phyloP scores from a whole-genome alignment of 2,329 filamentous ascomycete genomes.

The Colletotrichum sublineola region DNA sequence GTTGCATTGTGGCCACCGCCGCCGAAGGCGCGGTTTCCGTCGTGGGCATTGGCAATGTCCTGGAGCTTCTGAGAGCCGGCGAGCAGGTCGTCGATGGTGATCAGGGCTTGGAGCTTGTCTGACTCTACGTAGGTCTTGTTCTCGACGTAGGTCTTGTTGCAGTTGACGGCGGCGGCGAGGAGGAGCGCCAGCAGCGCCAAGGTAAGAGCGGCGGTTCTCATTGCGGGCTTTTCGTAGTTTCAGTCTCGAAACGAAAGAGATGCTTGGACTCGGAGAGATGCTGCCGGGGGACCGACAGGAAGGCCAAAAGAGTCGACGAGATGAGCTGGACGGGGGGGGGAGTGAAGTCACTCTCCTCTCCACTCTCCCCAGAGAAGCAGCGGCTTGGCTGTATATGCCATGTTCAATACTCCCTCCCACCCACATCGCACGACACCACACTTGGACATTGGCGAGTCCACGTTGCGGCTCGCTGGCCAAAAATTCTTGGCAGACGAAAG shows the following conservation, averaged over 20 bases:
- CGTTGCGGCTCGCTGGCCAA: no score
- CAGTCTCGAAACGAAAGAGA: not conserved
- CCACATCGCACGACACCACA: not conserved
- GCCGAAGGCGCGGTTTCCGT: conserved; percentile 59
- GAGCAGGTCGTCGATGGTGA: conserved; percentile 58
- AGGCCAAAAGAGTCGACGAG: conserved; percentile 1
- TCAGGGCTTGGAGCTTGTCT: conserved; percentile 54
- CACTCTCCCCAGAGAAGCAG: not conserved
- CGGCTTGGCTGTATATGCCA: not conserved
- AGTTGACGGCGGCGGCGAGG: conserved; percentile 44
- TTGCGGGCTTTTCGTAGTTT: conserved; percentile 8
- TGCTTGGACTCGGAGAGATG: not conserved
- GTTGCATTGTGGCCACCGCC: conserved; percentile 61
- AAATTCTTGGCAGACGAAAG: conserved; percentile 26
- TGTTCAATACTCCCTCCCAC: conserved; percentile 6
- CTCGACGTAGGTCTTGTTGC: conserved; percentile 51
- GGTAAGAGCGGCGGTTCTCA: conserved; percentile 45
- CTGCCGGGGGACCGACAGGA: not conserved
- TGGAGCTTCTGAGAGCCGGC: conserved; percentile 60
- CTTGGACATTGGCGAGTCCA: not conserved
- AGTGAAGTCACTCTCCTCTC: no score
- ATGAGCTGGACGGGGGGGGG: not conserved
- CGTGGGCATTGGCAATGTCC: conserved; percentile 58
- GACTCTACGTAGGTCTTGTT: conserved; percentile 53
- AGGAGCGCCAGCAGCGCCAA: conserved; percentile 46